Percentiles rank a stretch among this genome's conserved stretches.
phyloP scores from a whole-genome alignment of 805 yeast species.

The Cyberlindnera galapagoensis region DNA sequence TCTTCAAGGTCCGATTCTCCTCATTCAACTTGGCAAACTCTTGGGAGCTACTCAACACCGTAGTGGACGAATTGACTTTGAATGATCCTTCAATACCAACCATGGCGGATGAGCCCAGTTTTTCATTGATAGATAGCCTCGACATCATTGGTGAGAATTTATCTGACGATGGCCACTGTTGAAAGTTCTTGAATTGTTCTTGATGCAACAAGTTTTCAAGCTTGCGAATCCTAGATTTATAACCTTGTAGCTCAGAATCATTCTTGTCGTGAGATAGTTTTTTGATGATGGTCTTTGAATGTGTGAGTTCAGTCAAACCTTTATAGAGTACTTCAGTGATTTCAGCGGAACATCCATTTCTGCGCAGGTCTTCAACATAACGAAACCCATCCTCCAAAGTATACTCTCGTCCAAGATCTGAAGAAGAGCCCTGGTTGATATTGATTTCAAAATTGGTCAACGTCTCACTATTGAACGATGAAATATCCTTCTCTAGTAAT shows the following conservation, averaged over 20 bases:
- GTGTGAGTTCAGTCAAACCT: slow-evolving; percentile 30
- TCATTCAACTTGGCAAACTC: slow-evolving; percentile 7
- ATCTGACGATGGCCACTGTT: slow-evolving; percentile 33
- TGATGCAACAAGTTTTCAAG: slow-evolving; percentile 75
- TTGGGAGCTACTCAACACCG: slow-evolving; percentile 5
- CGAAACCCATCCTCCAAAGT: slow-evolving; percentile 25
- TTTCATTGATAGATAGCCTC: slow-evolving; percentile 9
- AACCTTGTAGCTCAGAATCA: slow-evolving; percentile 45
- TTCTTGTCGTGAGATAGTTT: slow-evolving; percentile 10
- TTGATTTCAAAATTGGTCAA: slow-evolving; percentile 16
- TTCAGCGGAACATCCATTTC: slow-evolving; percentile 25
- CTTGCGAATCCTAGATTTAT: slow-evolving; percentile 66
- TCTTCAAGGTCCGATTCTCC: slow-evolving; percentile 10
- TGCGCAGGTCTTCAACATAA: slow-evolving; percentile 33
- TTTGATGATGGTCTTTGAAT: slow-evolving; percentile 22
- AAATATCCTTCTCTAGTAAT: slow-evolving; percentile 23
- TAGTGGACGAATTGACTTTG: too few species aligned
- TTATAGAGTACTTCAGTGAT: slow-evolving; percentile 30
- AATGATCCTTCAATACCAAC: neutral
- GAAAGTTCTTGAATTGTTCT: slow-evolving; percentile 52
- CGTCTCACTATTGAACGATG: slow-evolving; percentile 17
- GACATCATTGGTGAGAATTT: slow-evolving; percentile 8
- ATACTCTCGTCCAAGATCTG: neutral
- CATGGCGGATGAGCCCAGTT: slow-evolving; percentile 4
- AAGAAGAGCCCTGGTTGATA: slow-evolving; percentile 8